Evolutionary conservation across 805 yeast genomes (phyloP), one percentile per base, ranked within the genome.

Genomic region (Myxozyma mucilagina): DNA sequence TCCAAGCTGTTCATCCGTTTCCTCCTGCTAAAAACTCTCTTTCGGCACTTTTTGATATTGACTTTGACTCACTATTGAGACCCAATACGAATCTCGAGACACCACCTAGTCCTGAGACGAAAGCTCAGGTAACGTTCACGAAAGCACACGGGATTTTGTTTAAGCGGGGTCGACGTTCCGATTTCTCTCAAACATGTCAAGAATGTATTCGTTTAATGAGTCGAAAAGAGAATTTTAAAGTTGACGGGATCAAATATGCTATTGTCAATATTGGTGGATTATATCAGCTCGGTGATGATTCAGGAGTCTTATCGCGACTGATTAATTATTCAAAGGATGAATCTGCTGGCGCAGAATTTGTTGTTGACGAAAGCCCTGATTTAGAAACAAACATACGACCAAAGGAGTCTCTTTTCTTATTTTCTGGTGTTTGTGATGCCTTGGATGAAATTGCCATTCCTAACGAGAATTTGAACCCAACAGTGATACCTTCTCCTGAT

Each of bases 201-300:
- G 57, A 55, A 4, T 57, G 44, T 48, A 31, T 53, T 18, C 59
- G 55, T 16, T 34, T 54, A 11, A 55, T 63, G 11, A 61, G 57
- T 42, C 56, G 62, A 24, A 62, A 61, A n/a, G 24, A 34, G 2
- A 60, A 55, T n/a, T 63, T 66, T 66, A 43, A 20, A 6, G 49
- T 42, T 9, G 66, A 63, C 42, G 67, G 67, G 6, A 47, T 57
- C 18, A 62, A 61, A 43, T 56, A 49, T 20, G 67, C 67, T 32
- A 44, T 62, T 16, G 43, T 56, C 13, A 64, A 64, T 42, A 52
- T 64, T 29, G 55, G 63, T 5, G 36, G 60, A 11, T 47, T 64
- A 32, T 63, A 47, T 48, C 57, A 63, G 18, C 51, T 51, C n/a
- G 63, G 66, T 20, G 55, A 34, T 11, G 43, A 43, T 18, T 54